phyloP scores from a whole-genome alignment of 2,329 filamentous ascomycete genomes.

The Talaromyces albobiverticillius region DNA sequence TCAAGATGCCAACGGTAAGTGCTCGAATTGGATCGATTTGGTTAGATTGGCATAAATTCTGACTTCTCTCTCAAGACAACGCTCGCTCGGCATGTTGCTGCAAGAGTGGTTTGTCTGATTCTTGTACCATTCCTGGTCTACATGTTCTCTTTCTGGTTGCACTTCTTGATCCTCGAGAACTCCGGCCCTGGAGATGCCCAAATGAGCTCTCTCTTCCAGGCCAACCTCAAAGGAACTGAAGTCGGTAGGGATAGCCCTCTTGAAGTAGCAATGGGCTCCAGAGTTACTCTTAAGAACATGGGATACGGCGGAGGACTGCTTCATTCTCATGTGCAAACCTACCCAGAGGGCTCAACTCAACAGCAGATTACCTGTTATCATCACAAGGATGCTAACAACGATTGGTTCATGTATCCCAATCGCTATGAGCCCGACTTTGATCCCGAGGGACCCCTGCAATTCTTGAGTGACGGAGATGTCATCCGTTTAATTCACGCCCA shows the following conservation, averaged over 20 bases:
- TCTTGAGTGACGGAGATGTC: slow-evolving; percentile 71
- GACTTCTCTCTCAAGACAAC: slow-evolving; percentile 46
- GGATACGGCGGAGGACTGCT: slow-evolving; percentile 95
- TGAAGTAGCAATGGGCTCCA: slow-evolving; percentile 84
- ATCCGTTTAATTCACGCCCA: slow-evolving; percentile 91
- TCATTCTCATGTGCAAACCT: slow-evolving; percentile 95
- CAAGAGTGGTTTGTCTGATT: slow-evolving; percentile 83
- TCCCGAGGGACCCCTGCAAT: slow-evolving; percentile 66
- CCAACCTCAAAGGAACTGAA: slow-evolving; percentile 88
- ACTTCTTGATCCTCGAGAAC: slow-evolving; percentile 91
- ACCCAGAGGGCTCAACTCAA: slow-evolving; percentile 86
- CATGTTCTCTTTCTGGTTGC: slow-evolving; percentile 90
- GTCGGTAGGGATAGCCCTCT: slow-evolving; percentile 93
- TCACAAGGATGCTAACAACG: slow-evolving; percentile 99
- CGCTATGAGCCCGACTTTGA: slow-evolving; percentile 72
- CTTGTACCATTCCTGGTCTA: slow-evolving; percentile 87
- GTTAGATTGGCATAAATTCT: neutral
- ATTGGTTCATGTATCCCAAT: slow-evolving; percentile 99
- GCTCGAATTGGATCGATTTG: neutral
- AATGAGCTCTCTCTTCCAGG: slow-evolving; percentile 99
- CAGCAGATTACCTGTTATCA: slow-evolving; percentile 99
- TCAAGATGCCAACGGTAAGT: slow-evolving; percentile 79
- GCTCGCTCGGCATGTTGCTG: slow-evolving; percentile 73
- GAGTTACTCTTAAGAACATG: slow-evolving; percentile 97
- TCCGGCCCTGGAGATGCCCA: slow-evolving; percentile 97